A percentile compares a stretch with the other conserved stretches of the same genome.
These are phyloP conservation scores for Bremia lactucae DNA, from an alignment of 352 stramenopile species.

Conservation along the genomic window DNA sequence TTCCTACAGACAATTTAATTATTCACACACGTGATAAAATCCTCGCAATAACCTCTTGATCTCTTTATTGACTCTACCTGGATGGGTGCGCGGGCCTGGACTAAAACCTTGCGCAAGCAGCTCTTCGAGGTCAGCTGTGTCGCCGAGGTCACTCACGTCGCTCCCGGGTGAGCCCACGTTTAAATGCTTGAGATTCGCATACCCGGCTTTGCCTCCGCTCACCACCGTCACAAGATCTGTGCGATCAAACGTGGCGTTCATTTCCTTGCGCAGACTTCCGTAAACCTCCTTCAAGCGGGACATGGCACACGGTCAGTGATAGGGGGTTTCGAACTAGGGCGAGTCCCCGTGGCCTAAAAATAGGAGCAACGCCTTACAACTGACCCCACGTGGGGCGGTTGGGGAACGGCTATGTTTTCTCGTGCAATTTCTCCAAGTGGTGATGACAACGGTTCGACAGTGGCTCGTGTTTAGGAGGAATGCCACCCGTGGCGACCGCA, in stretches of 20 bases:
- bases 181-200: conserved; percentile 76
- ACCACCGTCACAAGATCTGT: conserved; percentile 56
- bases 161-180: conserved; percentile 66
- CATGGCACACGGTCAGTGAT: conserved; percentile 26
- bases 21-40: too few relatives aligned
- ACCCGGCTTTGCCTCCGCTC: conserved; percentile 59
- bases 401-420: conserved; percentile 24
- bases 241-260: conserved; percentile 62
- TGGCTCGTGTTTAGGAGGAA: too few relatives aligned
- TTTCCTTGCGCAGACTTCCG: conserved; percentile 69
- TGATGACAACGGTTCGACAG: too few relatives aligned
- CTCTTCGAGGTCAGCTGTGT: conserved; percentile 72
- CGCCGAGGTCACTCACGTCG: conserved; percentile 69
- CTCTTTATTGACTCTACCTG: conserved; percentile 35
- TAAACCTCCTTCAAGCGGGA: conserved; percentile 68
- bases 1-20: too few relatives aligned
- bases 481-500: too few relatives aligned
- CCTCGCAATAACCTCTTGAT: too few relatives aligned
- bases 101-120: conserved; percentile 61
- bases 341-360: conserved; percentile 8
- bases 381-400: conserved; percentile 18
- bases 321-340: conserved; percentile 5
- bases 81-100: conserved; percentile 61
- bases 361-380: conserved; percentile 20
- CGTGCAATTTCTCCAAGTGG: too few relatives aligned